These are phyloP conservation scores for Diaporthe australafricana DNA, from an alignment of 2,329 filamentous ascomycete genomes.

Conservation along the genomic window DNA sequence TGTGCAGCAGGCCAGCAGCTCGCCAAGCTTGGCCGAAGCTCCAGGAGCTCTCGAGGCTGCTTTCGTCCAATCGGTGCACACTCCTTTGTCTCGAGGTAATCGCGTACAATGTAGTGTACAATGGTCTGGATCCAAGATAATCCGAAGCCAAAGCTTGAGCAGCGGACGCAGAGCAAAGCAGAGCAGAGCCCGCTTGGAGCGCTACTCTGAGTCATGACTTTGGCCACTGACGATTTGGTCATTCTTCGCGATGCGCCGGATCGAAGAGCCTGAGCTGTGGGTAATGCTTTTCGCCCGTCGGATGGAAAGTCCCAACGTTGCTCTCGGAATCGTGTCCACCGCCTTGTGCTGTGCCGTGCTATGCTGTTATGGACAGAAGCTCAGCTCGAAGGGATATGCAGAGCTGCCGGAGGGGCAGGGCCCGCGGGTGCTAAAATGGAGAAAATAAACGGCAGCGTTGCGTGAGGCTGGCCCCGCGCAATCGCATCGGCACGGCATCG, in stretches of 20 bases:
- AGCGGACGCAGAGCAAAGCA: conserved; percentile 1
- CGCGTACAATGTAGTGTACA: not conserved
- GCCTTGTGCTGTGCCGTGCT: not conserved
- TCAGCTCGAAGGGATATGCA: not conserved
- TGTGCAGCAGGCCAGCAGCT: conserved; percentile 33
- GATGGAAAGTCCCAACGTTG: not conserved
- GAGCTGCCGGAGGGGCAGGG: not conserved
- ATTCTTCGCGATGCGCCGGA: not conserved
- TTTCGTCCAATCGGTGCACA: conserved; percentile 25
- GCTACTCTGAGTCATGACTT: conserved; percentile 22
- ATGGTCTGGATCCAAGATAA: conserved; percentile 16
- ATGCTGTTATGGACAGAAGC: not conserved
- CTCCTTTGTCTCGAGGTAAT: conserved; percentile 17
- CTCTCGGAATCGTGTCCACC: not conserved
- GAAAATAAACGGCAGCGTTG: not conserved
- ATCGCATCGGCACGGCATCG: not conserved
- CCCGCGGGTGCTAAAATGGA: not conserved
- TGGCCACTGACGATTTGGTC: conserved; percentile 25
- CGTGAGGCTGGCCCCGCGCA: not conserved
- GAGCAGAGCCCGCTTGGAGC: conserved; percentile 13
- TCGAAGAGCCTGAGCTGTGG: not conserved
- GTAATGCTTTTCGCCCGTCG: conserved; percentile 1
- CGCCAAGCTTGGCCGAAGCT: conserved; percentile 28
- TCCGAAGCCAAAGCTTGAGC: conserved; percentile 3
- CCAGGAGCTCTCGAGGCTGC: conserved; percentile 22